A percentile compares a stretch with the other conserved stretches of the same genome.
Conservation (phyloP, 2,329 filamentous ascomycete genomes). For the Didymella glomerata region DNA sequence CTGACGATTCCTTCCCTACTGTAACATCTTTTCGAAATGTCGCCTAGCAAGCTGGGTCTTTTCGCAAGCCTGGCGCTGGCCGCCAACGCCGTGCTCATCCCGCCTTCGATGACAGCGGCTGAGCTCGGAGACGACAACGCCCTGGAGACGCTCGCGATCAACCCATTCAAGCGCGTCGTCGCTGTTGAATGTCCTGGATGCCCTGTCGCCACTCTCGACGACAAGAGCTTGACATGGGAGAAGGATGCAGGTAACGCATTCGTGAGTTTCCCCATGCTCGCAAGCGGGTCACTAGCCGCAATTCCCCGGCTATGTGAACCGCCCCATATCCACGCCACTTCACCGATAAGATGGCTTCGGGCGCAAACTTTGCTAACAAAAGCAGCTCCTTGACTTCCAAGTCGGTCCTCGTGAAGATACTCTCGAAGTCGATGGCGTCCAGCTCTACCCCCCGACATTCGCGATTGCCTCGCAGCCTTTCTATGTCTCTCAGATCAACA, state of each 20-base stretch:
- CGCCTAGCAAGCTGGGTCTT: constrained; percentile 44
- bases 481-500: constrained; percentile 46
- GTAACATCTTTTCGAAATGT: constrained; percentile 38
- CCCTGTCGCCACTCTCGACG: constrained; percentile 38
- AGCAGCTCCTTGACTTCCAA: constrained; percentile 50
- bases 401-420: constrained; percentile 43
- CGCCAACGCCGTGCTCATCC: constrained; percentile 49
- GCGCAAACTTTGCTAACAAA: constrained; percentile 24
- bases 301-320: not conserved
- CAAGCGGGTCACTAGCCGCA: constrained; percentile 8
- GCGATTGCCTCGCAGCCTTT: constrained; percentile 41
- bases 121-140: constrained; percentile 44
- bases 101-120: constrained; percentile 41
- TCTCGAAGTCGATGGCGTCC: constrained; percentile 47
- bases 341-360: not conserved
- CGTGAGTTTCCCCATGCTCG: constrained; percentile 33
- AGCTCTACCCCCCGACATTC: constrained; percentile 51
- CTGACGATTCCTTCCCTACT: constrained; percentile 23
- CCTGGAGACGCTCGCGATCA: constrained; percentile 42
- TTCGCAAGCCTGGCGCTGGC: constrained; percentile 49
- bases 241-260: constrained; percentile 46
- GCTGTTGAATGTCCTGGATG: constrained; percentile 48
- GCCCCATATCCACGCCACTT: not conserved
- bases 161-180: constrained; percentile 45
- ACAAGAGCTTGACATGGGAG: constrained; percentile 38